Evolutionary conservation across 176 grass and related monocot species (phyloP).

Genomic region (Avena eriantha): DNA sequence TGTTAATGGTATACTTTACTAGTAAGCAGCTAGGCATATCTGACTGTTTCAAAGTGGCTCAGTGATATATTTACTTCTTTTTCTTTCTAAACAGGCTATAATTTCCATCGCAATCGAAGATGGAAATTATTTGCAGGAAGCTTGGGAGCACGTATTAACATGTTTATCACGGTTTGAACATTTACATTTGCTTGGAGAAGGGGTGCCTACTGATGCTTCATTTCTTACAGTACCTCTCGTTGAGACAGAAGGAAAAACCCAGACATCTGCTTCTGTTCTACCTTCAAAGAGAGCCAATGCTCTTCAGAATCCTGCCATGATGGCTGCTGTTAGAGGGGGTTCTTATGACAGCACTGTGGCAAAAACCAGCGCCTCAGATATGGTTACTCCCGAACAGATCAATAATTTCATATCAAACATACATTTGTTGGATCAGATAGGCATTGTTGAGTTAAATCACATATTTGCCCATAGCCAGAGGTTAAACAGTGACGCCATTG

Average conservation of each 20-base stretch:
- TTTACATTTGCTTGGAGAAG: slow-evolving; percentile 93
- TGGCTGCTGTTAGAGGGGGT: slow-evolving; percentile 92
- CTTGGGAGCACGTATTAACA: slow-evolving; percentile 95
- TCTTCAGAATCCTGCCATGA: slow-evolving; percentile 92
- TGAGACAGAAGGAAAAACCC: slow-evolving; percentile 71
- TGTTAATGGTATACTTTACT: slow-evolving; percentile 19
- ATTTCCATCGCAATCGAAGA: slow-evolving; percentile 97
- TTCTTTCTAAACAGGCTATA: slow-evolving; percentile 75
- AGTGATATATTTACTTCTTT: slow-evolving; percentile 45
- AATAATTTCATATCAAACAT: slow-evolving; percentile 89
- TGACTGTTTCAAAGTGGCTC: slow-evolving; percentile 22
- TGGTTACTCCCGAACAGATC: slow-evolving; percentile 94
- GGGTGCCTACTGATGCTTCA: slow-evolving; percentile 88
- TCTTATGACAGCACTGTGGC: slow-evolving; percentile 89
- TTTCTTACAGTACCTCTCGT: slow-evolving; percentile 72
- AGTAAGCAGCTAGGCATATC: slow-evolving; percentile 6
- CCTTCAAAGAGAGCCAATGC: slow-evolving; percentile 78
- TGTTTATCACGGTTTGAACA: slow-evolving; percentile 98
- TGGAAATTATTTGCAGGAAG: slow-evolving; percentile 90
- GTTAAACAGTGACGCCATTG: slow-evolving; percentile 97
- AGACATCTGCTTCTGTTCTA: slow-evolving; percentile 55
- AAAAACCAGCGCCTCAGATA: slow-evolving; percentile 59
- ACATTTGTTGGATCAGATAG: slow-evolving; percentile 96
- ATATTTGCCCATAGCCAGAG: slow-evolving; percentile 97
- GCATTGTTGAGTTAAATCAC: slow-evolving; percentile 96